A percentile compares a stretch with the other conserved stretches of the same genome.
Conservation (phyloP, 441 rosid genomes). For the Bruguiera hainesii region DNA sequence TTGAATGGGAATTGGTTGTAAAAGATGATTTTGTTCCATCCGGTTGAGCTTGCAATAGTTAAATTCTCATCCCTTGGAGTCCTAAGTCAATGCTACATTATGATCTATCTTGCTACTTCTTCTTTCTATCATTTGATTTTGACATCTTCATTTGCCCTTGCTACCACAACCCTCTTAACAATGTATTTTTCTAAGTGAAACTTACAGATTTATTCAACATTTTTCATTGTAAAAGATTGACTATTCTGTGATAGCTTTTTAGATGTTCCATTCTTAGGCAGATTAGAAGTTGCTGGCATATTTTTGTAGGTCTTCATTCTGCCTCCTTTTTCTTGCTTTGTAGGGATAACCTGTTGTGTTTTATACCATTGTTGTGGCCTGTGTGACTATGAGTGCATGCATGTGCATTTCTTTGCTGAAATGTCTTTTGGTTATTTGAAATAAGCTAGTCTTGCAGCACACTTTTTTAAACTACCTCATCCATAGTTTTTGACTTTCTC, state of each 20-base stretch:
- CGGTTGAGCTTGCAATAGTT: background rate
- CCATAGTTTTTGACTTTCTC: constrained; percentile 27
- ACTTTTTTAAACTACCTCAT: constrained; percentile 6
- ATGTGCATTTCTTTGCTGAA: background rate
- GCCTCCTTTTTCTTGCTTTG: constrained; percentile 5
- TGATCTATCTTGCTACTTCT: too few species aligned
- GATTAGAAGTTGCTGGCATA: background rate
- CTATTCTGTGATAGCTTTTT: background rate
- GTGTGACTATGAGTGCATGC: too few species aligned
- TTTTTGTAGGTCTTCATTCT: background rate
- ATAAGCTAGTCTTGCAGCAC: background rate
- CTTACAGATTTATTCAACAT: background rate
- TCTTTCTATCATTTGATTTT: too few species aligned
- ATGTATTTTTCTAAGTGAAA: background rate
- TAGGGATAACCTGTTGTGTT: background rate
- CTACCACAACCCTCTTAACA: background rate
- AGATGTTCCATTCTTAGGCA: background rate
- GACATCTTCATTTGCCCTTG: background rate
- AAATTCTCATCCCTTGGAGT: too few species aligned
- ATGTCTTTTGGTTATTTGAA: background rate
- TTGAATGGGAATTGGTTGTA: background rate
- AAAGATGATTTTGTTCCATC: background rate
- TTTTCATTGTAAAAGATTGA: background rate
- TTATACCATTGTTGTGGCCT: too few species aligned
- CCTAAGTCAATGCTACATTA: too few species aligned